These are phyloP conservation scores for Aegilops tauschii DNA, from an alignment of 176 grass and related monocot genomes.

Conservation along the genomic window DNA sequence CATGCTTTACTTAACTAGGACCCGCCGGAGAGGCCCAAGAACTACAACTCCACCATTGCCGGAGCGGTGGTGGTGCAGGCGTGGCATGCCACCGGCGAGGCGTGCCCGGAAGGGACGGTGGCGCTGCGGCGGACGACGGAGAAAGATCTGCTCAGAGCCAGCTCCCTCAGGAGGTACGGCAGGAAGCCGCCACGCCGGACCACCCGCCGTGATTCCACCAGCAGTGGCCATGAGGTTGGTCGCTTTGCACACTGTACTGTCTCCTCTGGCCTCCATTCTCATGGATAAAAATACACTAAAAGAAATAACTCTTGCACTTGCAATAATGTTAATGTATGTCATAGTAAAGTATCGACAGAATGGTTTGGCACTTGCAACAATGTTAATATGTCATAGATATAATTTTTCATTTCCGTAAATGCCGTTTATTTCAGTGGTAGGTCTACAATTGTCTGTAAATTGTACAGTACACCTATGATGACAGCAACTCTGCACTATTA, in stretches of 20 bases:
- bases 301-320: background rate
- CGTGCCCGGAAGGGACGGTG: slow-evolving; percentile 62
- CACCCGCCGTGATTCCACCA: slow-evolving; percentile 52
- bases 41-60: slow-evolving; percentile 29
- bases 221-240: slow-evolving; percentile 65
- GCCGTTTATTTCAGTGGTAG: background rate
- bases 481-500: background rate
- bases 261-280: background rate
- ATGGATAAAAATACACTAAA: background rate
- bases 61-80: slow-evolving; percentile 34
- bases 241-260: background rate
- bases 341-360: background rate
- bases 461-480: background rate
- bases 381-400: background rate
- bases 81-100: slow-evolving; percentile 61
- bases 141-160: slow-evolving; percentile 60
- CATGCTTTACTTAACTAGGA: slow-evolving; percentile 23
- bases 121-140: slow-evolving; percentile 57
- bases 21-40: slow-evolving; percentile 69
- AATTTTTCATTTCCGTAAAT: background rate
- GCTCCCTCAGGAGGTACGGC: slow-evolving; percentile 57
- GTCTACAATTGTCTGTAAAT: background rate
- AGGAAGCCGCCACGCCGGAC: slow-evolving; percentile 36
- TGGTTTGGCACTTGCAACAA: background rate
- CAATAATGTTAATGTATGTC: background rate